Evolutionary conservation across 2,329 filamentous ascomycete genomes (phyloP).

Genomic region (Clonostachys byssicola): DNA sequence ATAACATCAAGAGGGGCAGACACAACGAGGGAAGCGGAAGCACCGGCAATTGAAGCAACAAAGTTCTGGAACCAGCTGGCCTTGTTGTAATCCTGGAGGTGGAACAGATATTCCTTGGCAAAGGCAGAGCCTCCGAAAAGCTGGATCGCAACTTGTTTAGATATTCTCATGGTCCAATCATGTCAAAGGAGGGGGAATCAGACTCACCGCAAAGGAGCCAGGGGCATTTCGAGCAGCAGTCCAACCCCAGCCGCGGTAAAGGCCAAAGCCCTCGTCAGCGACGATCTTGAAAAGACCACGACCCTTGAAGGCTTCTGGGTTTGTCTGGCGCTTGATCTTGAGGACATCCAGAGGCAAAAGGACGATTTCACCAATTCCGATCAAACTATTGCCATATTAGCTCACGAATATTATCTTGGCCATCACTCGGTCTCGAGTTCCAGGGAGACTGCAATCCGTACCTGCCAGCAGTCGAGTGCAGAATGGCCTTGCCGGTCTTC

Average conservation of each 20-base stretch:
- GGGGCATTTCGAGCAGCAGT: conserved; percentile 95
- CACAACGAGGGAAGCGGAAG: conserved; percentile 89
- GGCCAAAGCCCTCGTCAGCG: conserved; percentile 86
- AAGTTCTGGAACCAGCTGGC: conserved; percentile 97
- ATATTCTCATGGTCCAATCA: background rate
- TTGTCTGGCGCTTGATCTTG: conserved; percentile 99
- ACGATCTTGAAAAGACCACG: conserved; percentile 88
- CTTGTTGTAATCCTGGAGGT: conserved; percentile 89
- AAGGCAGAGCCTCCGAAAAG: conserved; percentile 97
- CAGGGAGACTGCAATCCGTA: conserved; percentile 26
- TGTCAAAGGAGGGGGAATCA: background rate
- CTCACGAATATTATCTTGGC: background rate
- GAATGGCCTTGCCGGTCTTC: conserved; percentile 95
- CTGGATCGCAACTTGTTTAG: conserved; percentile 34
- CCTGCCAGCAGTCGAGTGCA: conserved; percentile 95
- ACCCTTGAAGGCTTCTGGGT: conserved; percentile 95
- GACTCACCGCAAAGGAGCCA: conserved; percentile 86
- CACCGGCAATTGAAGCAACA: conserved; percentile 90
- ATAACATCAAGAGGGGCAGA: conserved; percentile 97
- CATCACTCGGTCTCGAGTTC: background rate
- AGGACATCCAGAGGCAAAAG: conserved; percentile 92
- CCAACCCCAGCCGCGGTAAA: conserved; percentile 97
- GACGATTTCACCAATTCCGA: conserved; percentile 96
- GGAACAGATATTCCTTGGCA: conserved; percentile 94
- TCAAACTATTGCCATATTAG: conserved; percentile 54